These are phyloP conservation scores for Colletotrichum limetticola DNA, from an alignment of 2,329 filamentous ascomycete species.

Conservation along the genomic window DNA sequence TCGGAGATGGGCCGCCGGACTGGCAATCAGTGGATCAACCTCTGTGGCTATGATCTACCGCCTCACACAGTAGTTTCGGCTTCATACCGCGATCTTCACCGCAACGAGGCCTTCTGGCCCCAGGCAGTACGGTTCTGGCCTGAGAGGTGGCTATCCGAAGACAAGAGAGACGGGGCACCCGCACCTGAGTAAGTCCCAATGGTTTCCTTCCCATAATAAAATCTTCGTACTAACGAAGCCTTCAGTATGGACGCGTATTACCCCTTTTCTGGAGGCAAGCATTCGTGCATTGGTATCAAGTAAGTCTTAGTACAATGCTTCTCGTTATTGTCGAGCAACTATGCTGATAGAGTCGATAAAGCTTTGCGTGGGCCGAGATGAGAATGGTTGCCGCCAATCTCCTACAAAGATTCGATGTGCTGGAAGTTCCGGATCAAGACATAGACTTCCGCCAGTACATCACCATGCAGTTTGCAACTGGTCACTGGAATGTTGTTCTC, in stretches of 20 bases:
- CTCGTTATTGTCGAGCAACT: rapidly evolving
- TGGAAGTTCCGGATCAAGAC: slow-evolving; percentile 37
- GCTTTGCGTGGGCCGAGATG: slow-evolving; percentile 41
- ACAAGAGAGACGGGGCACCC: slow-evolving; percentile 25
- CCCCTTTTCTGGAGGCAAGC: slow-evolving; percentile 38
- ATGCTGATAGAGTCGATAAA: not conserved
- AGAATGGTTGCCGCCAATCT: slow-evolving; percentile 39
- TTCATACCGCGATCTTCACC: slow-evolving; percentile 32
- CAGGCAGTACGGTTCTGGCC: slow-evolving; percentile 29
- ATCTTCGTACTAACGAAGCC: not conserved
- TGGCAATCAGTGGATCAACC: slow-evolving; percentile 27
- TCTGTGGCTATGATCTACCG: slow-evolving; percentile 30
- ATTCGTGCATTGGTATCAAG: slow-evolving; percentile 41
- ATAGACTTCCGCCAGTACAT: slow-evolving; percentile 40
- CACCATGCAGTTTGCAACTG: slow-evolving; percentile 40
- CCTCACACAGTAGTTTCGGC: slow-evolving; percentile 34
- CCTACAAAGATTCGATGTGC: slow-evolving; percentile 38
- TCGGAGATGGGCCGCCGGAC: slow-evolving; percentile 34
- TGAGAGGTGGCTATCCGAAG: slow-evolving; percentile 25
- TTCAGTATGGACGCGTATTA: slow-evolving; percentile 32
- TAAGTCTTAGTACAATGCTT: not conserved
- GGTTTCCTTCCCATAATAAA: too few relatives aligned
- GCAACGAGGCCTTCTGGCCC: slow-evolving; percentile 27
- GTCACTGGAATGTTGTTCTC: slow-evolving; percentile 46
- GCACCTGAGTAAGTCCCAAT: slow-evolving; percentile 16